These are phyloP conservation scores for Stevia rebaudiana DNA, from an alignment of 140 eudicot genomes.

Conservation along the genomic window DNA sequence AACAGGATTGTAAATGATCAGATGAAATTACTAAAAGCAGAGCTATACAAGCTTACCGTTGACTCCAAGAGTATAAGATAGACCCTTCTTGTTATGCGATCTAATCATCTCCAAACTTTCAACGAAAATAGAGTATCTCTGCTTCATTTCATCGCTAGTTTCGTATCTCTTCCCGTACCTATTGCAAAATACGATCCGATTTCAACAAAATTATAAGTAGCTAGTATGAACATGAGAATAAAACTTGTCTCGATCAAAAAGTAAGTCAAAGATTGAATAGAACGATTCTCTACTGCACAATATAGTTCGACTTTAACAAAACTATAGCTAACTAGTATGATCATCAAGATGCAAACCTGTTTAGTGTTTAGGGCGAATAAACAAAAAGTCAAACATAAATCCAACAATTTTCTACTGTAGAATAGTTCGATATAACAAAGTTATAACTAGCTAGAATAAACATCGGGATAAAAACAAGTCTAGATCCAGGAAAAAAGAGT, in stretches of 20 bases:
- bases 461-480: not conserved
- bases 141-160: conserved; percentile 54
- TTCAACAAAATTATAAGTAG: not conserved
- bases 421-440: not conserved
- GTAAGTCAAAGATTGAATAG: no score
- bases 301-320: not conserved
- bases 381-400: no score
- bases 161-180: conserved; percentile 85
- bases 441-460: not conserved
- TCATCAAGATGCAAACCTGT: not conserved
- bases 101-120: conserved; percentile 66
- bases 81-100: conserved; percentile 69
- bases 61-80: conserved; percentile 67
- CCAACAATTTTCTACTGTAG: conserved; percentile 19
- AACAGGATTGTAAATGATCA: not conserved
- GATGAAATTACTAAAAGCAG: not conserved
- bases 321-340: not conserved
- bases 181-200: not conserved
- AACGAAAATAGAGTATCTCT: conserved; percentile 59
- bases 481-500: no score
- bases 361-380: no score
- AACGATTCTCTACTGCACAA: no score
- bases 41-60: conserved; percentile 67
- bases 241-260: not conserved
- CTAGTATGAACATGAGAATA: not conserved